phyloP scores from a whole-genome alignment of 192 early-diverging fungal genomes.

The Backusella circina region DNA sequence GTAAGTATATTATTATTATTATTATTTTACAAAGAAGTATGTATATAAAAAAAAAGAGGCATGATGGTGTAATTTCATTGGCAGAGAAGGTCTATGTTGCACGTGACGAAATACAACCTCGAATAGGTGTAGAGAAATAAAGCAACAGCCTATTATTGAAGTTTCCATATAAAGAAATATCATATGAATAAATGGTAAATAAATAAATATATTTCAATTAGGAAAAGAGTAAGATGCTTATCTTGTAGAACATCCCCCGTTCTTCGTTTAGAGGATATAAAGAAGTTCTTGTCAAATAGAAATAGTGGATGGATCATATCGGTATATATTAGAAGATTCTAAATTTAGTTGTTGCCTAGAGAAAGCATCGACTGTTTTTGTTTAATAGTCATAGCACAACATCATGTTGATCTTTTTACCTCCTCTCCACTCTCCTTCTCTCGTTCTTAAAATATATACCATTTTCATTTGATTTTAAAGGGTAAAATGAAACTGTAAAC shows the following conservation, averaged over 20 bases:
- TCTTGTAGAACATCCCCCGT: too few species aligned
- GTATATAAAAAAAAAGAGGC: neutral
- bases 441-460: too few species aligned
- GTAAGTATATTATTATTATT: too few species aligned
- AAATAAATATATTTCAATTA: neutral
- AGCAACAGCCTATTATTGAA: neutral
- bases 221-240: neutral
- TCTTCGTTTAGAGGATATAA: neutral
- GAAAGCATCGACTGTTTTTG: neutral
- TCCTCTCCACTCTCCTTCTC: neutral
- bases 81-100: neutral
- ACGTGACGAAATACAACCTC: neutral
- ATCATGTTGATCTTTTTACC: neutral
- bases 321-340: neutral
- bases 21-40: too few species aligned
- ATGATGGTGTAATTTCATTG: neutral
- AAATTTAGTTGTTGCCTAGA: neutral
- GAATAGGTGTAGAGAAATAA: too few species aligned
- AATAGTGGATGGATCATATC: neutral
- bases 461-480: neutral
- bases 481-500: neutral
- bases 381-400: neutral
- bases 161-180: neutral
- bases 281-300: neutral
- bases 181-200: neutral